These are phyloP conservation scores for Pseudogymnoascus sp. DNA, from an alignment of 2,329 filamentous ascomycete species.

Conservation along the genomic window DNA sequence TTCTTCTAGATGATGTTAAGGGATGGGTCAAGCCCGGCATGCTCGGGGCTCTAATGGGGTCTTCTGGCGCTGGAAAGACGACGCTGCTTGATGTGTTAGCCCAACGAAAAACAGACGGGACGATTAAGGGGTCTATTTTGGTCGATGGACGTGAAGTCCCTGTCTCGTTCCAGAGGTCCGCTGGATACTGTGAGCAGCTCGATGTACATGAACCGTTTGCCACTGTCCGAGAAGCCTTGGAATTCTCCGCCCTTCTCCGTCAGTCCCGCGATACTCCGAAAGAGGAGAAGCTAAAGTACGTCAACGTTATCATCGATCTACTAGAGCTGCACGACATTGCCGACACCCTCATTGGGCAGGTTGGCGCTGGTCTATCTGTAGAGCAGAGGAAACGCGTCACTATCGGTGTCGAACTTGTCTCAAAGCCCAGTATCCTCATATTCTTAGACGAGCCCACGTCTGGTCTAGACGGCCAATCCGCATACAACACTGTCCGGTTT, in stretches of 20 bases:
- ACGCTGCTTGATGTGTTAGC: constrained; percentile 79
- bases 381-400: constrained; percentile 55
- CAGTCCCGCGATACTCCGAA: constrained; percentile 66
- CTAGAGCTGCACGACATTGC: constrained; percentile 60
- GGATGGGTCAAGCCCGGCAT: constrained; percentile 72
- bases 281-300: constrained; percentile 72
- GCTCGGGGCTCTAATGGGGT: constrained; percentile 55
- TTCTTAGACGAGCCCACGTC: constrained; percentile 56
- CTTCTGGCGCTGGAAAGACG: constrained; percentile 71
- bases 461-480: constrained; percentile 55
- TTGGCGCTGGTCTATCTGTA: constrained; percentile 52
- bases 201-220: constrained; percentile 77
- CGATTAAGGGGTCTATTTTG: constrained; percentile 75
- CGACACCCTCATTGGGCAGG: constrained; percentile 55
- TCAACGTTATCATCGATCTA: constrained; percentile 65
- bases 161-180: constrained; percentile 69
- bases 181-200: constrained; percentile 82
- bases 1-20: constrained; percentile 69
- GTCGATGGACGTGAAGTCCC: constrained; percentile 61
- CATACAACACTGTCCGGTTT: constrained; percentile 56
- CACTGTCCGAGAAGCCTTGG: constrained; percentile 81
- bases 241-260: constrained; percentile 80
- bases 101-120: constrained; percentile 78
- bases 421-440: constrained; percentile 49
- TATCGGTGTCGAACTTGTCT: constrained; percentile 51